phyloP scores from a whole-genome alignment of 2,329 filamentous ascomycete genomes.

The Aplosporella prunicola region DNA sequence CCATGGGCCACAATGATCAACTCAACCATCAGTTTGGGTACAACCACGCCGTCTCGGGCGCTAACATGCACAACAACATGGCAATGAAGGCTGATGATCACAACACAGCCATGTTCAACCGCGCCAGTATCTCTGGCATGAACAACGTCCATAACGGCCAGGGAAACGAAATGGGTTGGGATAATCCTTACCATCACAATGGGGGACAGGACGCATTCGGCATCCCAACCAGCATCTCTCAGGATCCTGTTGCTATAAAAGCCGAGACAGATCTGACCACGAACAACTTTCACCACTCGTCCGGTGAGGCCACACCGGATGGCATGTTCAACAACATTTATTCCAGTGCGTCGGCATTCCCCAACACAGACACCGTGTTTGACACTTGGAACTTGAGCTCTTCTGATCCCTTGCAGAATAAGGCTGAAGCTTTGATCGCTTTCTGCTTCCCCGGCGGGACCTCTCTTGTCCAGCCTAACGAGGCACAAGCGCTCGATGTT shows the following conservation, averaged over 20 bases:
- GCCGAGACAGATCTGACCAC: constrained; percentile 33
- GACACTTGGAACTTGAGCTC: constrained; percentile 34
- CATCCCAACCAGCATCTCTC: constrained; percentile 38
- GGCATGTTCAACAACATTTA: constrained; percentile 42
- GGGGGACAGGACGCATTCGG: constrained; percentile 38
- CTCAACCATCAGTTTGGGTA: constrained; percentile 20
- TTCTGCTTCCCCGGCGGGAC: constrained; percentile 39
- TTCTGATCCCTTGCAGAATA: constrained; percentile 37
- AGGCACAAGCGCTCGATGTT: constrained; percentile 43
- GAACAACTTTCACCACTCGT: constrained; percentile 22
- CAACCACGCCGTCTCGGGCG: constrained; percentile 21
- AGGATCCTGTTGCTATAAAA: constrained; percentile 35
- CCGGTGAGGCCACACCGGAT: constrained; percentile 36
- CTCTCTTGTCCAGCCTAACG: constrained; percentile 12
- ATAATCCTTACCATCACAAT: constrained; percentile 33
- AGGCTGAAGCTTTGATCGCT: constrained; percentile 37
- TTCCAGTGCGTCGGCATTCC: constrained; percentile 35
- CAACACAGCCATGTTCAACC: constrained; percentile 23
- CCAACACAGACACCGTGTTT: constrained; percentile 27
- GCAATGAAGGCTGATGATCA: constrained; percentile 24
- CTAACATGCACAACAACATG: constrained; percentile 27
- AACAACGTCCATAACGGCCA: constrained; percentile 27
- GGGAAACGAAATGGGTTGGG: constrained; percentile 34
- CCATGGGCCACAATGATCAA: constrained; percentile 9
- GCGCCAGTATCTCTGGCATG: constrained; percentile 26